Evolutionary conservation across 148 eudicot genomes (phyloP), one percentile per base, ranked within the genome.

Genomic region (Drosera capensis): DNA sequence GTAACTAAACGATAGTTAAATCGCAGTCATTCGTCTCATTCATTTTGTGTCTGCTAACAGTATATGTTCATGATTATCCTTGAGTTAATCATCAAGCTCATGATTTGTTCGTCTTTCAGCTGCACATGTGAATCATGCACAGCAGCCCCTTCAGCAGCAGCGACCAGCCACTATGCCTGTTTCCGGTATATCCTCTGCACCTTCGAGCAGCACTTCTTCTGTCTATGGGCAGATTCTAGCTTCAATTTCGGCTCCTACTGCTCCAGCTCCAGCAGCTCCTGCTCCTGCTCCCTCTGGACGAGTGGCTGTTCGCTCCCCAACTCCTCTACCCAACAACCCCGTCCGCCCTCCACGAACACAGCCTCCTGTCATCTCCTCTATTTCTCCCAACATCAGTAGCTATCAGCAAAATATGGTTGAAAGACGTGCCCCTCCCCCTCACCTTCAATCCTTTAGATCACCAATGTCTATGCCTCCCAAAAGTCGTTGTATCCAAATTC

Each of bases 371-470:
- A 52, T 66, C 26, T 45, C 25, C 51, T 62, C 77, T 51, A 54
- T 57, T 31, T 42, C 61, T 25, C 70, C 59, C 48, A 52, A 62
- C 23, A 46, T 60, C 5, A 53, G 53, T 23, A 66, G 54, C 36
- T 50, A 20, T 17, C 78, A 48, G 44, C 66, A 44, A 43, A 30
- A 42, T 14, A 43, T 49, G 42, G 46, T 66, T 41, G 68, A 70
- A 48, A 25, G 58, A 22, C 80, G 68, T 46, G 66, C 70, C 46
- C 68, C 63, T 26, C 67, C 70, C 37, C 82, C 86, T 23, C 82
- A 78, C 45, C 65, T 72, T 39, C 86, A 63, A 36, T 38, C 64
- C 23, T 72, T 54, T 48, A 63, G 63, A 45, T 43, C 70, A n/a
- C 45, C 60, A 22, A 11, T 40, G 13, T 39, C 60, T 12, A 15